Evolutionary conservation across 768 basidiomycete genomes (phyloP).

Genomic region (Tricholoma terreum): DNA sequence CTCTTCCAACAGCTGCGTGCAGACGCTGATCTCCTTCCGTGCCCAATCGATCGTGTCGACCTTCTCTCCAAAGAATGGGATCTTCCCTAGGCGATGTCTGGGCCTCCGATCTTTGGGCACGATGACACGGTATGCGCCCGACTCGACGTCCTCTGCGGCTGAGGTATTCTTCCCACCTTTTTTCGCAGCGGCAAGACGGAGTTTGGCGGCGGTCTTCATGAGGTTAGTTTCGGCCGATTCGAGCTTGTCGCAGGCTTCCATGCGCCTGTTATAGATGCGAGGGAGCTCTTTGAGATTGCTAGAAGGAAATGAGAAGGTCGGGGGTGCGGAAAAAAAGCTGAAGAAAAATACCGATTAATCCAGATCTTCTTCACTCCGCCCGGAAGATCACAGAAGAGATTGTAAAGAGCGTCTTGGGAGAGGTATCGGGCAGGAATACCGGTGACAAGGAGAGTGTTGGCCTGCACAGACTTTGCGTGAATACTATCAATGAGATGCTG

Average conservation of each 20-base stretch:
- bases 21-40: conserved; percentile 65
- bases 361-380: conserved; percentile 91
- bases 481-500: conserved; percentile 70
- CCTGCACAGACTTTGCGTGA: conserved; percentile 79
- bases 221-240: conserved; percentile 83
- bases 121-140: conserved; percentile 20
- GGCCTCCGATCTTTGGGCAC: conserved; percentile 78
- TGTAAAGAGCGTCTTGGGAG: conserved; percentile 59
- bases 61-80: conserved; percentile 72
- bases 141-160: conserved; percentile 18
- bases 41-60: conserved; percentile 95
- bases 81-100: conserved; percentile 65
- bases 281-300: conserved; percentile 88
- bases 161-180: conserved; percentile 35
- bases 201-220: conserved; percentile 71
- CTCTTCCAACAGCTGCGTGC: conserved; percentile 50
- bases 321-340: neutral
- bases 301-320: neutral
- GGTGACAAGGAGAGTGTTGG: conserved; percentile 87
- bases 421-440: conserved; percentile 83
- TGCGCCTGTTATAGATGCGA: conserved; percentile 72
- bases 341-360: conserved; percentile 70
- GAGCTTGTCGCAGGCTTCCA: conserved; percentile 71
- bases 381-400: conserved; percentile 79
- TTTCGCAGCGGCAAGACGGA: conserved; percentile 55